Evolutionary conservation across 768 basidiomycete species (phyloP).

Genomic region (Boletus rubropictus): DNA sequence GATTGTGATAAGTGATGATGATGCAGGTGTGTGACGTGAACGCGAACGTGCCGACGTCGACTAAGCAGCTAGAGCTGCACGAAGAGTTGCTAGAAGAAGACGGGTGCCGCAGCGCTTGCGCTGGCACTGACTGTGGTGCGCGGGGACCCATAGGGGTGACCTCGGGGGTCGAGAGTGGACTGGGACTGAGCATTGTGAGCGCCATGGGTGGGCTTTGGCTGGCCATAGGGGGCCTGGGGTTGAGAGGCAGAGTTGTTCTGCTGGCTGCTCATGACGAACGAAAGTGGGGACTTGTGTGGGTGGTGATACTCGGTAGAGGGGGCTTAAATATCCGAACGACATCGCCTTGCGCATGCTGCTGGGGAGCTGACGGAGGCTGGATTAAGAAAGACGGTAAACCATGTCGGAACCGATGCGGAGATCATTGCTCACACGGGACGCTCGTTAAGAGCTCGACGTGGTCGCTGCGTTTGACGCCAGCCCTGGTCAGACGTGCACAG

Average conservation of each 20-base stretch:
- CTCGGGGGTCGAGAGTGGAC: constrained; percentile 17
- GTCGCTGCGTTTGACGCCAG: constrained; percentile 10
- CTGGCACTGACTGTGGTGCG: constrained; percentile 42
- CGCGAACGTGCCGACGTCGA: constrained; percentile 1
- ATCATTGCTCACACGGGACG: constrained; percentile 16
- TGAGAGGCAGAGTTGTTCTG: constrained; percentile 14
- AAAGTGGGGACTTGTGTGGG: background rate
- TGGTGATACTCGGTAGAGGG: background rate
- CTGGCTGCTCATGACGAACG: constrained; percentile 25
- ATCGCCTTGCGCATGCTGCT: constrained; percentile 23
- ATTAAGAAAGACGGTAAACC: constrained; percentile 19
- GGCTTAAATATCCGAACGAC: constrained; percentile 27
- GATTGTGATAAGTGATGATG: background rate
- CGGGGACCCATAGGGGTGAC: constrained; percentile 19
- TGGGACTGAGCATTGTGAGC: constrained; percentile 16
- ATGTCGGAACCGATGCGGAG: constrained; percentile 28
- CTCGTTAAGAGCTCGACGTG: constrained; percentile 8
- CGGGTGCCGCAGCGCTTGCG: constrained; percentile 47
- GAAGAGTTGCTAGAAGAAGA: constrained; percentile 48
- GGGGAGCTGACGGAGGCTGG: background rate
- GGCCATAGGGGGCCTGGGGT: constrained; percentile 13
- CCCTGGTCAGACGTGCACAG: constrained; percentile 12
- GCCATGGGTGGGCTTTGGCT: constrained; percentile 19
- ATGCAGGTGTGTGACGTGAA: background rate
- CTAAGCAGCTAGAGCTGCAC: background rate